These are phyloP conservation scores for Anisodus tanguticus DNA, from an alignment of 257 asterid species.

Conservation along the genomic window DNA sequence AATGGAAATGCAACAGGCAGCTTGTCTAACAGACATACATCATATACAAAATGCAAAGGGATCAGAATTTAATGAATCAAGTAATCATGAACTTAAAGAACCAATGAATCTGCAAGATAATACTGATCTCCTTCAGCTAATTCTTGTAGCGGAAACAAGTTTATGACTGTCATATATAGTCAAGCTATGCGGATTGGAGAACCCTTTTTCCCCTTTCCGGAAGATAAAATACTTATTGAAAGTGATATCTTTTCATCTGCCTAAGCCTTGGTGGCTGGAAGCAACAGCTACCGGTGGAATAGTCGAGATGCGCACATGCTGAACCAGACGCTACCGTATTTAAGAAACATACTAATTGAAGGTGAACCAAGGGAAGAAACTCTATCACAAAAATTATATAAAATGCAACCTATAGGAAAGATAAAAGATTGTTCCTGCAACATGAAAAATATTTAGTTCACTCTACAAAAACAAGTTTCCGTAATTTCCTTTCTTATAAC, in stretches of 20 bases:
- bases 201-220: background rate
- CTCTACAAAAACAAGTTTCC: background rate
- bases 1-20: background rate
- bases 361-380: background rate
- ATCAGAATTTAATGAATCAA: background rate
- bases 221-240: conserved; percentile 3
- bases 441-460: background rate
- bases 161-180: background rate
- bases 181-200: background rate
- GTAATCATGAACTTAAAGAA: too few species aligned
- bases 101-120: background rate
- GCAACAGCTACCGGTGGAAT: background rate
- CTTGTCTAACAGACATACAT: background rate
- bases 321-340: background rate
- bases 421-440: background rate
- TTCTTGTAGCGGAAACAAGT: background rate
- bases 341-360: background rate
- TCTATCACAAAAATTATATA: background rate
- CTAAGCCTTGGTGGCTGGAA: background rate
- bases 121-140: conserved; percentile 9
- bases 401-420: background rate
- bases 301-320: background rate
- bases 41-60: background rate
- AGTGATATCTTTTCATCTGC: background rate
- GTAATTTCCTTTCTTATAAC: too few species aligned